Base-by-base conservation (phyloP, 345 rosid species). In the Populus pruinosa region DNA sequence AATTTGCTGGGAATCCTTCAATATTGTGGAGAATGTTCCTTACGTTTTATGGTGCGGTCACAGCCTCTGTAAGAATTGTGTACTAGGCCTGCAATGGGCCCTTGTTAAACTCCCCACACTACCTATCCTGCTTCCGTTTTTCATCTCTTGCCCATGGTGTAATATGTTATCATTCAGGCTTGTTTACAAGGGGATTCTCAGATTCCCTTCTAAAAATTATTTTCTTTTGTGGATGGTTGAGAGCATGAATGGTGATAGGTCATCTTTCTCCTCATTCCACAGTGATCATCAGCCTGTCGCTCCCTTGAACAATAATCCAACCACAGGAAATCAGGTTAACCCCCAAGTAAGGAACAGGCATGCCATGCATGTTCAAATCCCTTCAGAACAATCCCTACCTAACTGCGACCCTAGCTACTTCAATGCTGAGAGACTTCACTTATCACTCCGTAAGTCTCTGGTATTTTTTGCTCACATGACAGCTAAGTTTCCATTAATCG, bases 11-110 rank as follows among this genome's bases (percentile, higher is more conserved):
- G 99, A 95, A 73, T 91, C 94, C 73, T 95, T 95, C 81, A 92
- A 95, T 81, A 88, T 92, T 2, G 97, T 95, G 44, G 98, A 95
- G 71, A 95, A 95, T 36, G 92, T 95, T 76, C 98, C 98, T 0
- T 93, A 92, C 50, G 98, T 95, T 74, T 77, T 95, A 75, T 93
- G 98, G 98, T 95, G 99, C 27, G 99, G 99, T 27, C 99, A 95
- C 70, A 91, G 98, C 0, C 92, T 95, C 23, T 95, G 98, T 81
- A 92, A 93, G 79, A 92, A 93, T 81, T 93, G 99, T 86, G 81
- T 95, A 73, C 85, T 92, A 38, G 97, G 93, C 68, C 92, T 95
- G 63, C 96, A 93, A 31, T 89, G 92, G 94, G 96, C 96, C 4
- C 90, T 91, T 36, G 92, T 92, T 78, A 93, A 93, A 70, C 82